Evolutionary conservation across 352 stramenopile species (phyloP).

Genomic region (Phytopythium sindhum): DNA sequence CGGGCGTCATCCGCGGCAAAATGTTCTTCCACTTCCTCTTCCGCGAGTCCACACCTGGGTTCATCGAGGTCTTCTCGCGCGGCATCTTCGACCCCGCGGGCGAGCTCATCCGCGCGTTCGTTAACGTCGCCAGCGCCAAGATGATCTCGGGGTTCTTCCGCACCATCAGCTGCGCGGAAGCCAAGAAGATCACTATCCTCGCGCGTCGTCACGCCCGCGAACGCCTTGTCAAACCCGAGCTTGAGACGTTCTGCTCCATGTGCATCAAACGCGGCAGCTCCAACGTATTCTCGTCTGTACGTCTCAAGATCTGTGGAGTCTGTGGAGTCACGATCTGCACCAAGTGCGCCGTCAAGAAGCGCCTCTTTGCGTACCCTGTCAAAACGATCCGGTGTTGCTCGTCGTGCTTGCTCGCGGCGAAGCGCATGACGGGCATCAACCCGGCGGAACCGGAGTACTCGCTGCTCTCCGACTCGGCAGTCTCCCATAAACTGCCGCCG

Average conservation of each 20-base stretch:
- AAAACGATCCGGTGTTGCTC: conserved; percentile 29
- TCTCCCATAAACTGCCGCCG: conserved; percentile 12
- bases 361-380: conserved; percentile 31
- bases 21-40: conserved; percentile 36
- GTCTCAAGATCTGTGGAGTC: conserved; percentile 32
- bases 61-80: conserved; percentile 34
- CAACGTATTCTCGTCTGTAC: conserved; percentile 13
- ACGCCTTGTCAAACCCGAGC: conserved; percentile 11
- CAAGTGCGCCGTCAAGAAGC: conserved; percentile 46
- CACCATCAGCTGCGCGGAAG: conserved; percentile 32
- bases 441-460: conserved; percentile 20
- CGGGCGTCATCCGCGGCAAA: conserved; percentile 24
- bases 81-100: conserved; percentile 42
- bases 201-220: conserved; percentile 14
- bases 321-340: conserved; percentile 40
- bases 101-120: conserved; percentile 21
- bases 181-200: conserved; percentile 51
- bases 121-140: conserved; percentile 23
- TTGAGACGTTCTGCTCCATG: conserved; percentile 17
- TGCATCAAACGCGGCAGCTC: conserved; percentile 25
- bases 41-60: conserved; percentile 22
- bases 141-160: conserved; percentile 39
- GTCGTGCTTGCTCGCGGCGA: conserved; percentile 29
- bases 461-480: conserved; percentile 20
- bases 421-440: conserved; percentile 19